Evolutionary conservation across 768 basidiomycete species (phyloP).

Genomic region (Tricholoma flavovirens): DNA sequence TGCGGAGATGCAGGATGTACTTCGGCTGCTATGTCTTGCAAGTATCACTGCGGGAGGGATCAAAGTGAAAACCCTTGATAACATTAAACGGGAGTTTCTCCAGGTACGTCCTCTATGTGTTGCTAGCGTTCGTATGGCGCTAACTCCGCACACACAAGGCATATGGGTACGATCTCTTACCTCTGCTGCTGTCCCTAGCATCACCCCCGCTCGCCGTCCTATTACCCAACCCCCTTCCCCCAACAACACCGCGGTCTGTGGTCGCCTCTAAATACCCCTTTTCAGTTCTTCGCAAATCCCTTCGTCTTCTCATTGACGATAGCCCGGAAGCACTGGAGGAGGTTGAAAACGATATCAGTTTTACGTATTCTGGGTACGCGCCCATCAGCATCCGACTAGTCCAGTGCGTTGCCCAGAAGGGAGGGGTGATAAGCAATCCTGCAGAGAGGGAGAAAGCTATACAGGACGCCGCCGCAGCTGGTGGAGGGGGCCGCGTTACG

Average conservation of each 20-base stretch:
- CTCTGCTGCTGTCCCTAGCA: slow-evolving; percentile 59
- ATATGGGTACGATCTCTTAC: slow-evolving; percentile 72
- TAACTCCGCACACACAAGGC: slow-evolving; percentile 36
- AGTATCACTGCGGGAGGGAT: slow-evolving; percentile 83
- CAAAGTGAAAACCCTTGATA: slow-evolving; percentile 81
- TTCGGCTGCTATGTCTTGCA: slow-evolving; percentile 81
- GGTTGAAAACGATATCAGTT: slow-evolving; percentile 91
- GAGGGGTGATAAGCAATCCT: slow-evolving; percentile 80
- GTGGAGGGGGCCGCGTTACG: slow-evolving; percentile 23
- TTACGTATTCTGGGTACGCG: slow-evolving; percentile 95
- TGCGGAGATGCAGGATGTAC: slow-evolving; percentile 69
- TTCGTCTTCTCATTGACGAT: slow-evolving; percentile 92
- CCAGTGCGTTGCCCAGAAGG: slow-evolving; percentile 90
- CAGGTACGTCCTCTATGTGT: slow-evolving; percentile 39
- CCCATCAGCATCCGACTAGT: slow-evolving; percentile 89
- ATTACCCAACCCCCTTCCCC: slow-evolving; percentile 61
- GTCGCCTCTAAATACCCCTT: slow-evolving; percentile 64
- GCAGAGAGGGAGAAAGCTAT: slow-evolving; percentile 48
- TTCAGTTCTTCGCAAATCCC: slow-evolving; percentile 64
- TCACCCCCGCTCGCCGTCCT: slow-evolving; percentile 64
- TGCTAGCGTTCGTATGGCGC: neutral
- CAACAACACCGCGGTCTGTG: slow-evolving; percentile 36
- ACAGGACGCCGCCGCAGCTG: slow-evolving; percentile 21
- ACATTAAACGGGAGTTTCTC: slow-evolving; percentile 85
- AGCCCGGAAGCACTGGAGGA: slow-evolving; percentile 69